Evolutionary conservation across 768 basidiomycete genomes (phyloP), one percentile per base, ranked within the genome.

Genomic region (Serendipita indica): DNA sequence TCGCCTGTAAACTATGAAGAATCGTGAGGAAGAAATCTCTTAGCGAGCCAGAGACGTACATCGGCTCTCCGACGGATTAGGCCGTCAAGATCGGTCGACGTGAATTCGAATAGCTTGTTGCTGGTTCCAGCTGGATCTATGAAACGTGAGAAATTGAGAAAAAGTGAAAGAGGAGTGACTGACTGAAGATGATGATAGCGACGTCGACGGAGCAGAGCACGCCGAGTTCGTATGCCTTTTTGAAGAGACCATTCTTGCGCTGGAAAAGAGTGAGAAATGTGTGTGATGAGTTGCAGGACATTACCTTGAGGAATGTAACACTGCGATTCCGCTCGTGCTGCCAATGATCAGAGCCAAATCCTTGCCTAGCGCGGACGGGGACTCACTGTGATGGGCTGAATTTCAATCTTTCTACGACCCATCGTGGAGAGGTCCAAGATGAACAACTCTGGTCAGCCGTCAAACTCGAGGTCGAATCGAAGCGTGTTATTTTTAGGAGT

Each of bases 221-320:
- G n/a, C 86, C 87, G 62, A 90, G 83, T 71, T 89, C 87, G 67
- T 89, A 89, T 0, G 88, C 87, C 67, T 89, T 89, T 71, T 89
- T 89, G 82, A 90, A 89, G 62, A 90, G 81, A 3, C 87, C 88
- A 61, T 87, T 87, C 75, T 89, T 89, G 65, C 88, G 80, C 88
- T 89, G 72, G 43, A 64, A 37, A 10, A 18, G 18, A 37, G 35
- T 18, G 35, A 10, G 35, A 37, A 25, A 39, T 35, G n/a, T 45
- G 46, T 30, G 58, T 34, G 33, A 30, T 46, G n/a, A 41, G 37
- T 27, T 58, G 43, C 30, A 61, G 27, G 43, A n/a, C 57, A 75
- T 64, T 74, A 78, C 88, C 82, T 89, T 90, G 74, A 89, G 75
- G 77, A 89, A 90, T 65, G 88, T 90, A 69, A 90, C 88, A 62